Base-by-base conservation (phyloP, 2,329 filamentous ascomycete genomes). In the Aaosphaeria pasadenensis region DNA sequence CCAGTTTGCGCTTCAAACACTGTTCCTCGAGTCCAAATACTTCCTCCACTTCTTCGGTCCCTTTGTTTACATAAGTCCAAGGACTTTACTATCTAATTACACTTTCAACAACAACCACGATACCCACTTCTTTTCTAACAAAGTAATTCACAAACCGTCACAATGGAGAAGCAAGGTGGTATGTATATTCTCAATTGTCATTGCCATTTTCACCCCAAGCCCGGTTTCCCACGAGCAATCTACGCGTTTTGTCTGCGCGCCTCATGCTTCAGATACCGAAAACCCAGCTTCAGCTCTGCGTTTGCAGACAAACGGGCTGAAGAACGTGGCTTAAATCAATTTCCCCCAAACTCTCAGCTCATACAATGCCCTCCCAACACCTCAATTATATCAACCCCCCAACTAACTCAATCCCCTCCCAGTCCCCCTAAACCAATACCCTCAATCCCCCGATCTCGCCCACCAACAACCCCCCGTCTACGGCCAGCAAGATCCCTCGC, bases 381-480 rank as follows among this genome's bases (percentile, higher is more conserved):
- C 17, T 24, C 17, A 24, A 3, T 24, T 24, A 24, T 24, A 24
- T 36, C 33, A 36, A 36, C 33, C 33, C 33, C 33, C 7, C 9
- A 46, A 40, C 29, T 38, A 11, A 24, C 39, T 29, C 43, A 55
- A 64, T 42, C 66, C 57, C 48, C 33, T 11, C 36, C 5, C 31
- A 68, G 66, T 68, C 30, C 66, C 66, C 50, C 68, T 70, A 64
- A 67, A 70, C 53, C 65, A 66, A 51, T 70, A 62, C 52, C 63
- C 66, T 29, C 58, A 62, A 40, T 63, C 64, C 4, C 64, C 65
- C 32, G 64, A 67, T 51, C 17, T 59, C 1, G 59, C 58, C 32
- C 52, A 53, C 31, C 60, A 58, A 30, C 62, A 65, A 46, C 64
- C 64, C 5, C 64, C 66, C 39, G 52, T 64, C 46, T 69, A 69